Evolutionary conservation across 805 yeast genomes (phyloP), one percentile per base, ranked within the genome.

Genomic region (Clavispora santaluciae): DNA sequence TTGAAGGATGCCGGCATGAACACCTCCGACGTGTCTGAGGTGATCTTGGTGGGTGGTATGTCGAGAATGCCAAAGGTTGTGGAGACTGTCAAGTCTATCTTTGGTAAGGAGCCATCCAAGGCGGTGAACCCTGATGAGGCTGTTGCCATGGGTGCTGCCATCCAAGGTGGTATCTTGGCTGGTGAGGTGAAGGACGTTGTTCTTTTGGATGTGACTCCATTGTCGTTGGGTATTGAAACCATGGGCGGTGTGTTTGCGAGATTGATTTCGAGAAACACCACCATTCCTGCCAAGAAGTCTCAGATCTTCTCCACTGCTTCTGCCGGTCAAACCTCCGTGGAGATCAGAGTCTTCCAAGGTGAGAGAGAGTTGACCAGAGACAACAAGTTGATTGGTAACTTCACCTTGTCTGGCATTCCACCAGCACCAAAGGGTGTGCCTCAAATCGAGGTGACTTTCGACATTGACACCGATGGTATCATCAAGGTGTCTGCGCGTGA

Each of bases 321-420:
- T 52, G 85, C 91, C 57, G 96, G 96, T 66, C 96, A 88, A 78
- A 88, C 96, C 51, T 85, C 95, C 57, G 95, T 88, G 56, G 95
- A 88, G 76, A 89, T 89, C 73, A 84, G 96, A 75, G 97, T 89
- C 46, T 90, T 87, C 96, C 96, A 89, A 77, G 97, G 97, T 78
- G 97, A 89, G 79, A 86, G 97, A 79, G 96, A 89, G 75, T 82
- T 90, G 63, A 95, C 91, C 61, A 85, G 95, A 75, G 97, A 89
- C 78, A 89, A 89, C 86, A 89, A 90, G 76, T 79, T 90, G 66
- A 86, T 89, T 66, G 97, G 97, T 71, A 89, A 90, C 86, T 89
- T 89, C 74, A 89, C 95, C 48, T 78, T 89, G 60, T 75, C 93
- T 51, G 96, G 96, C 71, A 89, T 89, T 56, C 96, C 95, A 61